Percentiles rank a stretch among this genome's conserved stretches.
Evolutionary conservation across 1,284 basidiomycete species (phyloP).

Genomic region (Irpex lacteus): DNA sequence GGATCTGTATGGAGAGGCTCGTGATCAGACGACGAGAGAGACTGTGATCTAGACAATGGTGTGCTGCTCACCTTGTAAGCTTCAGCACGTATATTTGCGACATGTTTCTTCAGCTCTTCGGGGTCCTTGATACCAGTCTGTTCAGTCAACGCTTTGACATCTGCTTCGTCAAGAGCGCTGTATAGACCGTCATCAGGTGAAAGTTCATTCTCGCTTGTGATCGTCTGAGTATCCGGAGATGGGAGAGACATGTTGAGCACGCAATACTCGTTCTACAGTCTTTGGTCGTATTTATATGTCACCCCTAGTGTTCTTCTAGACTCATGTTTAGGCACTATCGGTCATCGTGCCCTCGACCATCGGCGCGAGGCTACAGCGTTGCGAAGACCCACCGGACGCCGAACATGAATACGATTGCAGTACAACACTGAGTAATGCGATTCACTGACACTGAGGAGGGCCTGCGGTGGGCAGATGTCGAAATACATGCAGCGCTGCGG

Average conservation of each 20-base stretch:
- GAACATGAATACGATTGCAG: too few relatives aligned
- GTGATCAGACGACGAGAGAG: background rate
- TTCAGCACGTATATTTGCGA: slow-evolving; percentile 38
- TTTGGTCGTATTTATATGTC: background rate
- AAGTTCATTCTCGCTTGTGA: background rate
- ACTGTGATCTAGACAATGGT: background rate
- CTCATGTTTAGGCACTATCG: background rate
- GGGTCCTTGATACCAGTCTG: slow-evolving; percentile 41
- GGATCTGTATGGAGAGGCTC: slow-evolving; percentile 25
- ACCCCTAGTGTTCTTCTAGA: background rate
- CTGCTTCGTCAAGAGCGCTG: slow-evolving; percentile 22
- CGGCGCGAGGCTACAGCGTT: background rate
- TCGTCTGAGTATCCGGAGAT: background rate
- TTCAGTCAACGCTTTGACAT: slow-evolving; percentile 36
- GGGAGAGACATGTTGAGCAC: background rate
- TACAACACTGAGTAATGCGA: too few relatives aligned
- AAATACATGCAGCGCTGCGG: too few relatives aligned
- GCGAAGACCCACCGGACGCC: too few relatives aligned
- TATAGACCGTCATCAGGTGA: slow-evolving; percentile 20
- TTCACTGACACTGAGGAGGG: too few relatives aligned
- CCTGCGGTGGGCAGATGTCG: too few relatives aligned
- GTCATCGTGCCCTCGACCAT: background rate
- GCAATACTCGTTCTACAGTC: background rate
- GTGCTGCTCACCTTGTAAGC: slow-evolving; percentile 39
- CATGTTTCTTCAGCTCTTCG: slow-evolving; percentile 41